Conservation (phyloP, 2,329 filamentous ascomycete species). For the Phoma herbarum region DNA sequence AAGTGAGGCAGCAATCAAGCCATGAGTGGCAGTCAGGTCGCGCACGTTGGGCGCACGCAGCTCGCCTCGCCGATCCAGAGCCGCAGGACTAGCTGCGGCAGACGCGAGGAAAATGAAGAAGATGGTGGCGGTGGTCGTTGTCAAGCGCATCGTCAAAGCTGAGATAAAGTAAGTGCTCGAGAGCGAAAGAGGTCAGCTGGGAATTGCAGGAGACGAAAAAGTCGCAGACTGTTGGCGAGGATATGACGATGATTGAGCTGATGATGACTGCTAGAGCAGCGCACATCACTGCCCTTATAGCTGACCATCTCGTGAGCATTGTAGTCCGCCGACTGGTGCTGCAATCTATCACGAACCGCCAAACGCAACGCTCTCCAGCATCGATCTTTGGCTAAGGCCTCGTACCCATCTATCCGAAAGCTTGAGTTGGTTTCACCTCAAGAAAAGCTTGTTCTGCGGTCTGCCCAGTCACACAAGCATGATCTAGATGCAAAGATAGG, state of each 20-base stretch:
- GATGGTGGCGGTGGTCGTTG: slow-evolving; percentile 3
- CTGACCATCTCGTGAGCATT: background rate
- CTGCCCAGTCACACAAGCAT: background rate
- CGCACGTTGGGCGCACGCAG: background rate
- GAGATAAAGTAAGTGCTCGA: background rate
- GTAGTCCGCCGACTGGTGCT: background rate
- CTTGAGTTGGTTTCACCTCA: background rate
- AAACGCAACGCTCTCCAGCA: background rate
- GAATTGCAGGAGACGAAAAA: background rate
- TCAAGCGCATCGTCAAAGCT: slow-evolving; percentile 6
- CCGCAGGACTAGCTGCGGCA: slow-evolving; percentile 4
- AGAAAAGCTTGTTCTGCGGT: background rate
- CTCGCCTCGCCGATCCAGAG: slow-evolving; percentile 8
- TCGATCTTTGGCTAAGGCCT: background rate
- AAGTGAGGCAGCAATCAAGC: background rate
- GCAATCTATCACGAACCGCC: background rate
- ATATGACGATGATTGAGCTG: slow-evolving; percentile 2
- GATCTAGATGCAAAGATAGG: background rate
- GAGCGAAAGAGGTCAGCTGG: background rate
- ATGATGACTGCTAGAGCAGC: background rate
- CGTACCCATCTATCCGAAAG: background rate
- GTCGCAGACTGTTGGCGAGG: slow-evolving; percentile 2
- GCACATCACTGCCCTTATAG: background rate
- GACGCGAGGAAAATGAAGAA: slow-evolving; percentile 5
- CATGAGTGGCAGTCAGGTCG: slow-evolving; percentile 1